Evolutionary conservation across 2,329 filamentous ascomycete species (phyloP), one percentile per base, ranked within the genome.

Genomic region (Fusarium setosum): DNA sequence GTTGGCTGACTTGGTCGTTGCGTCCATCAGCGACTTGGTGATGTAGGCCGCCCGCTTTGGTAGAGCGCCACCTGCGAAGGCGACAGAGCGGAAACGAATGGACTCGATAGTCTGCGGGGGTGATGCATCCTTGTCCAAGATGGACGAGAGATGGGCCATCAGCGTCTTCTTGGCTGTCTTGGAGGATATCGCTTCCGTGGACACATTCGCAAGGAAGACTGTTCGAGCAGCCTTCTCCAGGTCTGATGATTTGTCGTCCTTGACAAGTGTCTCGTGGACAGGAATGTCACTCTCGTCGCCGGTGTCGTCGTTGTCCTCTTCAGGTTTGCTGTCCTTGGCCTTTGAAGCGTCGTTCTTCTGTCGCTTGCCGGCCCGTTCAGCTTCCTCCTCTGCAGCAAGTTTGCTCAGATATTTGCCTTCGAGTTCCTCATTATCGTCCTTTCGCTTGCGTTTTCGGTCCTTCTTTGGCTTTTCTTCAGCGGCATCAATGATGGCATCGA

Each of bases 1-100:
- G 75, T 99, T 97, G 59, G 94, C 94, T 63, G 92, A 96, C 73
- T 92, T 93, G 1, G 95, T 96, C 2, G 96, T 99, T 18, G 93
- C 88, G 61, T 92, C 90, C 90, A 97, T 95, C 58, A 98, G 83
- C 21, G 94, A 90, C 76, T 94, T 94, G 72, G 93, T 96, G 63
- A 95, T 96, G 77, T 89, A 98, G 21, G 96, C 92, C n/a, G 95
- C 96, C 64, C 95, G 92, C 81, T 97, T 97, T 48, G 96, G 96
- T 56, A 97, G 86, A 15, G 89, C 83, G 32, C 84, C 86, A 24
- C 88, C 88, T 6, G 91, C 87, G 77, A 96, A 98, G 3, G 96
- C 92, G 13, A 94, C 93, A 8, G 95, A 98, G 58, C 96, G 92
- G 84, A 98, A 99, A 20, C 96, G 93, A 61, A 99, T 84, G 3